These are phyloP conservation scores for Pestalotiopsis sp. DNA, from an alignment of 2,329 filamentous ascomycete species.

Conservation along the genomic window DNA sequence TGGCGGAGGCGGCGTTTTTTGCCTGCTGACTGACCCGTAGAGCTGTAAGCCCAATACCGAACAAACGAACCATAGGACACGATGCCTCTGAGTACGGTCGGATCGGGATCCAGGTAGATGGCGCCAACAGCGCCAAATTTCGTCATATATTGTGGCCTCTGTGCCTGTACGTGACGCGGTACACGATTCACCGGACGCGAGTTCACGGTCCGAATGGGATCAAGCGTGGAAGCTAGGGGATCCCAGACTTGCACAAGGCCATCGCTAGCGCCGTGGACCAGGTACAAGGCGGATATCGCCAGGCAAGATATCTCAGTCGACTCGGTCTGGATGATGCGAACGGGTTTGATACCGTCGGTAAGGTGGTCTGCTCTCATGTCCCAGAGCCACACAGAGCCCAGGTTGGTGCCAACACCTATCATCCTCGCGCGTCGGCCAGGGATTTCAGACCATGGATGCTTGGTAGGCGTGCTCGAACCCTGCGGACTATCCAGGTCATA, in stretches of 20 bases:
- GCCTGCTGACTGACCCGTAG: slow-evolving; percentile 73
- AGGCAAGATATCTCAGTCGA: slow-evolving; percentile 85
- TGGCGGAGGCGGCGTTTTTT: slow-evolving; percentile 80
- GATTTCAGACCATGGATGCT: slow-evolving; percentile 58
- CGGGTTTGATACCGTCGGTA: slow-evolving; percentile 64
- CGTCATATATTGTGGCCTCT: slow-evolving; percentile 61
- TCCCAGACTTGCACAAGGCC: slow-evolving; percentile 97
- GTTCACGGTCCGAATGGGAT: slow-evolving; percentile 84
- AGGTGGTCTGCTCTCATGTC: slow-evolving; percentile 71
- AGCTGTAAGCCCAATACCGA: slow-evolving; percentile 93
- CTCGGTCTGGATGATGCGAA: slow-evolving; percentile 86
- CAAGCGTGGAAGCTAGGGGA: slow-evolving; percentile 77
- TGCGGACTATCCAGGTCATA: slow-evolving; percentile 53
- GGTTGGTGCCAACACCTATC: slow-evolving; percentile 78
- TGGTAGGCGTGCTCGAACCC: slow-evolving; percentile 50
- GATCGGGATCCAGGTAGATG: slow-evolving; percentile 84
- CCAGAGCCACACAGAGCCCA: slow-evolving; percentile 80
- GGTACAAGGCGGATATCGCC: slow-evolving; percentile 80
- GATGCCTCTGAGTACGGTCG: slow-evolving; percentile 82
- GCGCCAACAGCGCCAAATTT: slow-evolving; percentile 81
- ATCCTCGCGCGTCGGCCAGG: slow-evolving; percentile 85
- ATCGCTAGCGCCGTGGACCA: slow-evolving; percentile 93
- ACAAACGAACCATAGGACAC: slow-evolving; percentile 86
- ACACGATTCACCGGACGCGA: slow-evolving; percentile 81
- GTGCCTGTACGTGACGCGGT: slow-evolving; percentile 67